Evolutionary conservation across 2,329 filamentous ascomycete species (phyloP).

Genomic region (Aureobasidium mangrovei): DNA sequence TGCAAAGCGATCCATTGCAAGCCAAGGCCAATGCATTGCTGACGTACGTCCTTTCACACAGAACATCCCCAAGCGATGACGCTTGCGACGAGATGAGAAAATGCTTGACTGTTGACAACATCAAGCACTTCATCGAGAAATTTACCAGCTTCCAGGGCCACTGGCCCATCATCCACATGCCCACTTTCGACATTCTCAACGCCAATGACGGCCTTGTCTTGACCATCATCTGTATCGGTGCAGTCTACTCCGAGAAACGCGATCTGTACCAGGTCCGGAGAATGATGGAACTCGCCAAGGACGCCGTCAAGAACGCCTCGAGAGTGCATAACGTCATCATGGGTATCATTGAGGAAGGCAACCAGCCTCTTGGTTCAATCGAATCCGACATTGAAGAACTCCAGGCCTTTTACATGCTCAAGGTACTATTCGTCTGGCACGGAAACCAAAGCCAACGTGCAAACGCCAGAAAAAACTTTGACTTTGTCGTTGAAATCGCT

Average conservation of each 20-base stretch:
- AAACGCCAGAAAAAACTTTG: constrained; percentile 51
- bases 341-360: constrained; percentile 32
- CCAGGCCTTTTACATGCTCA: constrained; percentile 56
- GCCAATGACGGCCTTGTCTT: constrained; percentile 59
- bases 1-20: constrained; percentile 33
- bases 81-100: constrained; percentile 20
- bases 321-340: constrained; percentile 39
- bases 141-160: constrained; percentile 67
- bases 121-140: constrained; percentile 61
- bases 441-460: constrained; percentile 58
- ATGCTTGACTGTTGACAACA: constrained; percentile 58
- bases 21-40: constrained; percentile 37
- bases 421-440: constrained; percentile 59
- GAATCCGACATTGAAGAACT: constrained; percentile 52
- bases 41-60: constrained; percentile 30
- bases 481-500: constrained; percentile 48
- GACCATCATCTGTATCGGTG: constrained; percentile 63
- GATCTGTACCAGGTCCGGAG: constrained; percentile 53
- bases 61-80: constrained; percentile 15
- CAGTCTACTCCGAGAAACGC: constrained; percentile 62
- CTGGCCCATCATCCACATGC: constrained; percentile 63
- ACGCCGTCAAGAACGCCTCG: constrained; percentile 50
- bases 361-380: constrained; percentile 31
- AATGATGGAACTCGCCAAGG: constrained; percentile 56
- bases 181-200: constrained; percentile 59